Evolutionary conservation across 306 rosid species (phyloP).

Genomic region (Oemleria cerasiformis): DNA sequence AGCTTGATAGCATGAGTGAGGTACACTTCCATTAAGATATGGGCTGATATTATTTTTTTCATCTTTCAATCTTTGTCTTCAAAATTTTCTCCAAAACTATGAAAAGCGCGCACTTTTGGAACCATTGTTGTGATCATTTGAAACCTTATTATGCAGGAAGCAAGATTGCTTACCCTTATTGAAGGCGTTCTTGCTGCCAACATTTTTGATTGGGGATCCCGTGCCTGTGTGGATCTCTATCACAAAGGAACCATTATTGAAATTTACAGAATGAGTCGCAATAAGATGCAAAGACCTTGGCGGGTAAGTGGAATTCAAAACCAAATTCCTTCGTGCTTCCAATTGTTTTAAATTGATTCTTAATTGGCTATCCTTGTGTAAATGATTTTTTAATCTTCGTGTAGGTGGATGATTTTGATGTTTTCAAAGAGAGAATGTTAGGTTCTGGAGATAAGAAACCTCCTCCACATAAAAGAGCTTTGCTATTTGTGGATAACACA

Average conservation of each 20-base stretch:
- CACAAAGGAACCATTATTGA: slow-evolving; percentile 97
- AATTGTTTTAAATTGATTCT: neutral
- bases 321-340: slow-evolving; percentile 4
- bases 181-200: slow-evolving; percentile 99
- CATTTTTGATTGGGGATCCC: slow-evolving; percentile 98
- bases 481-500: slow-evolving; percentile 90
- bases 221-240: slow-evolving; percentile 98
- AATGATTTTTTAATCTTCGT: slow-evolving; percentile 13
- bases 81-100: neutral
- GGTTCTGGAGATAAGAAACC: slow-evolving; percentile 55
- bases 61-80: slow-evolving; percentile 1
- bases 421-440: slow-evolving; percentile 76
- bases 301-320: slow-evolving; percentile 47
- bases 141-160: slow-evolving; percentile 53
- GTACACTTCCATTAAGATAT: slow-evolving; percentile 32
- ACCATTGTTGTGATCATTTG: slow-evolving; percentile 22
- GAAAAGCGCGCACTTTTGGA: slow-evolving; percentile 4
- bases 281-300: slow-evolving; percentile 99
- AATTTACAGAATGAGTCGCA: slow-evolving; percentile 96
- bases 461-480: slow-evolving; percentile 73
- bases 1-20: slow-evolving; percentile 92
- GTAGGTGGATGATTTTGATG: slow-evolving; percentile 93
- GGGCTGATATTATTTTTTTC: neutral
- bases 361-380: neutral
- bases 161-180: slow-evolving; percentile 76